phyloP scores from a whole-genome alignment of 2,329 filamentous ascomycete species.

The Coniochaeta ligniaria region DNA sequence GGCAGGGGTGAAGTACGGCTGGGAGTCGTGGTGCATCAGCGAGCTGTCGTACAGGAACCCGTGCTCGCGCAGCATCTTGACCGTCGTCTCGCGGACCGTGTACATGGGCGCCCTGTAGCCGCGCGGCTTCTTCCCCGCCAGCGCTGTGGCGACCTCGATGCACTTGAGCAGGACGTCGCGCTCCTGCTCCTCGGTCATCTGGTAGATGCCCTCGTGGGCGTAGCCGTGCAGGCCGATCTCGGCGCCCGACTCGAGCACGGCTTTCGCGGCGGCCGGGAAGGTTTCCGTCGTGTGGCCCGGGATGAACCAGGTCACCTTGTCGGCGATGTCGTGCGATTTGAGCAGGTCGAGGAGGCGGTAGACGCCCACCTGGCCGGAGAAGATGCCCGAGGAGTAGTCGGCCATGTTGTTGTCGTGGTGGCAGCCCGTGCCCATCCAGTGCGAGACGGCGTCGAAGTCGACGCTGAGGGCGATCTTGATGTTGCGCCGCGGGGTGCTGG shows the following conservation, averaged over 20 bases:
- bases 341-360: conserved; percentile 39
- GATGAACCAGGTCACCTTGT: conserved; percentile 45
- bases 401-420: conserved; percentile 40
- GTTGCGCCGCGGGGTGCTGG: neutral
- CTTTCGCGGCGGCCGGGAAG: conserved; percentile 32
- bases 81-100: conserved; percentile 35
- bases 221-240: conserved; percentile 43
- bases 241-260: conserved; percentile 32
- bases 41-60: conserved; percentile 37
- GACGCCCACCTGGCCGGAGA: conserved; percentile 41
- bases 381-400: conserved; percentile 42
- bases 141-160: conserved; percentile 28
- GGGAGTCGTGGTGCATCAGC: conserved; percentile 36
- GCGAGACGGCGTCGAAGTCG: conserved; percentile 47
- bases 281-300: conserved; percentile 41
- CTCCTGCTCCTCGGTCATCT: conserved; percentile 37
- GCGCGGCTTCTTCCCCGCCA: conserved; percentile 30
- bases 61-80: conserved; percentile 33
- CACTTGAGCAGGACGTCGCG: conserved; percentile 30
- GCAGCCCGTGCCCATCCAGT: conserved; percentile 45
- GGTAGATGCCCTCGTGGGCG: conserved; percentile 35
- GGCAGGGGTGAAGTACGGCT: conserved; percentile 32
- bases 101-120: conserved; percentile 44
- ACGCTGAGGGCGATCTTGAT: conserved; percentile 22
- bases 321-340: conserved; percentile 31